Conservation (phyloP, 495 filamentous ascomycete species). For the Podospora pseudocomata region DNA sequence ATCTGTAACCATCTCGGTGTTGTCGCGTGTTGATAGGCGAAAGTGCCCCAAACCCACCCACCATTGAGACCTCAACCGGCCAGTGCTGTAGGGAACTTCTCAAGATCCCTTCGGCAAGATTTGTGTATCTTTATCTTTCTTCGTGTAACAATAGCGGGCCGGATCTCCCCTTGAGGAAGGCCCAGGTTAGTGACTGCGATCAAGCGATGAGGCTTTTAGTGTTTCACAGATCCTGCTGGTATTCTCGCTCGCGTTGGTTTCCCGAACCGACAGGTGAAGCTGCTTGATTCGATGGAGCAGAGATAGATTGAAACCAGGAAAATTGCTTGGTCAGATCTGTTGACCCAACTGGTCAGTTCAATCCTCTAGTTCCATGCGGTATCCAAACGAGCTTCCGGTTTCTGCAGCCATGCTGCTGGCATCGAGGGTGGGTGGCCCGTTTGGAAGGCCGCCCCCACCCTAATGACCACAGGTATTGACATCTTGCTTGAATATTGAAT, state of each 20-base stretch:
- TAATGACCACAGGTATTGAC: background rate
- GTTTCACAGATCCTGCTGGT: slow-evolving; percentile 6
- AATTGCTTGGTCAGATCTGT: background rate
- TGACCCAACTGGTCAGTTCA: background rate
- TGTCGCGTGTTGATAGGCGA: background rate
- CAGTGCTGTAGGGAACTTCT: background rate
- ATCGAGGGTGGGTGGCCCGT: background rate
- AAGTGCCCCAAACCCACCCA: background rate
- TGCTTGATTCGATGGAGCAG: background rate
- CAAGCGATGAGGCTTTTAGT: background rate
- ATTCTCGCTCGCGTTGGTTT: background rate
- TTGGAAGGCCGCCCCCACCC: background rate
- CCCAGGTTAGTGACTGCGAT: background rate
- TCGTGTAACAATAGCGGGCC: slow-evolving; percentile 3
- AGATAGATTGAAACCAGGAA: background rate
- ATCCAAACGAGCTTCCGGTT: background rate
- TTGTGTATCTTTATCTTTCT: slow-evolving; percentile 1
- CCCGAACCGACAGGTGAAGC: slow-evolving; percentile 1
- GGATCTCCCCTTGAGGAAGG: background rate
- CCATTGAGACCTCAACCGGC: background rate
- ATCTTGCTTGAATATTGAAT: background rate
- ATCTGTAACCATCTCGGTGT: background rate
- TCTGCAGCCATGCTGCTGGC: background rate
- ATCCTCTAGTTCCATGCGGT: background rate
- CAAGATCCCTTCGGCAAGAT: background rate